Base-by-base conservation (phyloP, 106 monocot species). In the Dendrobium chrysotoxum region DNA sequence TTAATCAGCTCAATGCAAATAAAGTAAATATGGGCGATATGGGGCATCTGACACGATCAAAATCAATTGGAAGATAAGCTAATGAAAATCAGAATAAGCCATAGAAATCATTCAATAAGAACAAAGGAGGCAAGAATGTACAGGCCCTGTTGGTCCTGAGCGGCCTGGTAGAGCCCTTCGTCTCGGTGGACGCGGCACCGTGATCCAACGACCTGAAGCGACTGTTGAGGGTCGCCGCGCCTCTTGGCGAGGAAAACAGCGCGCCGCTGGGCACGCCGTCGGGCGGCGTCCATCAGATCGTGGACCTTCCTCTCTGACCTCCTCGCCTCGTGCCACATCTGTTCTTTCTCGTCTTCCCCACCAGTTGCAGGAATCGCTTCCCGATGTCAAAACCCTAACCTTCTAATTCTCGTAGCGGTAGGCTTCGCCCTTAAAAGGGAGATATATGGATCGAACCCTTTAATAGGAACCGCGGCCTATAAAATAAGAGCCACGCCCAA, bases 251-350 rank as follows among this genome's bases (percentile, higher is more conserved):
- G 88, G 83, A 84, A 99, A 39, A 91, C 86, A 21, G 92, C 95
- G 10, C 98, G 91, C 23, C 93, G 80, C 85, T 95, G 94, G 75
- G 98, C 92, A 64, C 98, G 88, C 82, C 90, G 86, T 75, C 98
- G 92, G 47, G 89, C 95, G 8, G 93, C 89, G 84, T 99, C 98
- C 98, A 99, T 99, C 71, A 99, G 75, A 70, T 99, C 95, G 78
- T 99, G 95, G 41, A 99, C 98, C 86, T 95, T 99, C 86, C 77
- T 86, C 91, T 99, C 98, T 87, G 95, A 95, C 77, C 85, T 85
- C 88, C 94, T 80, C 75, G 98, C 98, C 87, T 99, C 98, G 88
- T 95, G 98, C 98, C 98, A 99, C 98, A 99, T 99, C 78, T 46
- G 41, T 20, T 28, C 76, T 76, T 28, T 5, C 26, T 4, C 21